phyloP scores from a whole-genome alignment of 1,139 yeast genomes.

The Hansenula lynferdii region DNA sequence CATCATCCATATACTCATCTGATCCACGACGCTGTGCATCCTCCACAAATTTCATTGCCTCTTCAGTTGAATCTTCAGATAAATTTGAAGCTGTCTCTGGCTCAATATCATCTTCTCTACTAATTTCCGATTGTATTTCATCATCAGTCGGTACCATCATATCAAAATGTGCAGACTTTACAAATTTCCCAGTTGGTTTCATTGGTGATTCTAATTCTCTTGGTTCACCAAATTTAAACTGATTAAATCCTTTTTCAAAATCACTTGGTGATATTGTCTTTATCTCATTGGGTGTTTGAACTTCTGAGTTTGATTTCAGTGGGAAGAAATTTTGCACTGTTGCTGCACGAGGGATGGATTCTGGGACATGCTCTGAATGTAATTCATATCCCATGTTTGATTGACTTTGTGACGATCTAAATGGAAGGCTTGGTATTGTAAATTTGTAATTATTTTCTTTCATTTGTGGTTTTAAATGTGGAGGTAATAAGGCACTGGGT shows the following conservation, averaged over 20 bases:
- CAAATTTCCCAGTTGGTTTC: neutral
- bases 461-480: constrained; percentile 19
- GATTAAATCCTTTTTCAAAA: constrained; percentile 10
- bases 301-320: neutral
- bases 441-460: neutral
- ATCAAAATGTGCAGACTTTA: neutral
- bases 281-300: constrained; percentile 5
- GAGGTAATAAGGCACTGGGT: constrained; percentile 21
- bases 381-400: neutral
- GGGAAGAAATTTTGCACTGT: constrained; percentile 14
- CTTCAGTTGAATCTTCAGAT: constrained; percentile 13
- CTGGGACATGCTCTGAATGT: constrained; percentile 3
- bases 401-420: neutral
- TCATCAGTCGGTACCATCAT: neutral
- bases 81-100: constrained; percentile 5
- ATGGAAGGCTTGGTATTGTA: neutral
- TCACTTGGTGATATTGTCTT: constrained; percentile 19
- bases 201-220: neutral
- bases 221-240: constrained; percentile 2
- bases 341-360: constrained; percentile 18
- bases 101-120: constrained; percentile 4
- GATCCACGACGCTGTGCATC: constrained; percentile 10
- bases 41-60: constrained; percentile 17
- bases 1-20: constrained; percentile 10
- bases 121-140: no score